Base-by-base conservation (phyloP, 1,284 basidiomycete species). In the Wolfiporia cocos region DNA sequence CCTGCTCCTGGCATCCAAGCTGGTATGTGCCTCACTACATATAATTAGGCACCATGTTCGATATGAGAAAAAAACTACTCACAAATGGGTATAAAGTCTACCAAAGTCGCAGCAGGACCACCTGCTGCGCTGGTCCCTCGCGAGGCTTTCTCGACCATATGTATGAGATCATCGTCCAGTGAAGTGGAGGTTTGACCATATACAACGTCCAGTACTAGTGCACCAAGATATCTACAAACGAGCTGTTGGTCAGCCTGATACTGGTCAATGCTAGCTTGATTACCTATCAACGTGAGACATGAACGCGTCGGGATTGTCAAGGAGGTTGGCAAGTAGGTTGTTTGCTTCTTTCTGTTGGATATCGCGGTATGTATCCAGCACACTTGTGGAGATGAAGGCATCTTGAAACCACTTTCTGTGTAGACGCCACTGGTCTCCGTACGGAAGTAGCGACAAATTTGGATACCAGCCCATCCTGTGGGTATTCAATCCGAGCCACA, bases 1-100 rank as follows among this genome's bases (percentile, higher is more conserved):
- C 63, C 62, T 1, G 68, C 62, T 36, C 73, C 71, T 11, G 74
- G 74, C 20, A 70, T 64, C 74, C 74, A 77, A 7, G 64, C 62
- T 6, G 74, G 74, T 24, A 75, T 63, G 49, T 74, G 61, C 46
- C 66, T 71, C 12, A 59, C 57, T 54, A 22, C 5, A 33, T 9
- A 15, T 11, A 10, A 18, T 19, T 6, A 33, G 15, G 28, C n/a
- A 12, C n/a, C 17, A 5, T 3, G 4, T 3, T 19, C 21, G 14
- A 24, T 5, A 17, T 21, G 5, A 2, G 18, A 5, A 28, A 10
- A 17, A 22, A 0, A 36, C 14, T 28, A 32, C 49, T 41, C 22
- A 47, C 49, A 34, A 21, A 42, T n/a, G 3, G 49, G 49, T 21
- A 51, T 24, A 37, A 51, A 53, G 37, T 53, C 51, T 6, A 55